phyloP scores from a whole-genome alignment of 371 early-diverging fungal genomes.

The Catenaria anguillulae region DNA sequence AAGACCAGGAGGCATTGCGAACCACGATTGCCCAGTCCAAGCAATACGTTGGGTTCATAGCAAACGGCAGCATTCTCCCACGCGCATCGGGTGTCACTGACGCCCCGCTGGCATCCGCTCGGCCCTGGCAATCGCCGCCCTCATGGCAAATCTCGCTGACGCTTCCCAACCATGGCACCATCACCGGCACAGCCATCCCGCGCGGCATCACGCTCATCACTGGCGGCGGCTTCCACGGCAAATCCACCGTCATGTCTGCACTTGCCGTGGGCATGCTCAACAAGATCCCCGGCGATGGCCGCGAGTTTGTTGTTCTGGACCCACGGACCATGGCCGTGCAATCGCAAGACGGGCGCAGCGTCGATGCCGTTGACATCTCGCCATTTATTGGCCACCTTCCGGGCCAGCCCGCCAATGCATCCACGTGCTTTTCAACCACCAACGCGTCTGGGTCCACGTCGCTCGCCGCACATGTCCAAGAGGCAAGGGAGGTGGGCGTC shows the following conservation, averaged over 20 bases:
- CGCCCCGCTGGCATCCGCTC: conserved; percentile 18
- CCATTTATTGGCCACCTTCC: conserved; percentile 35
- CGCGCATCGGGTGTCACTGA: conserved; percentile 29
- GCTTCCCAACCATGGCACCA: conserved; percentile 21
- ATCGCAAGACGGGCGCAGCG: conserved; percentile 33
- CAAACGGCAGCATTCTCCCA: conserved; percentile 33
- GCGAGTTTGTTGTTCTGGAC: conserved; percentile 28
- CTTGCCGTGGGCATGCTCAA: conserved; percentile 32
- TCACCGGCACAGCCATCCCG: conserved; percentile 31
- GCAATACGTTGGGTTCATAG: conserved; percentile 25
- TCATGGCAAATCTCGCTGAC: conserved; percentile 16
- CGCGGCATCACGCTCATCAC: conserved; percentile 30
- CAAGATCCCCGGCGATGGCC: conserved; percentile 37
- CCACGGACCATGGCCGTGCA: conserved; percentile 19
- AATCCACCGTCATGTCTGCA: conserved; percentile 33
- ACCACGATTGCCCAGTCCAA: conserved; percentile 9
- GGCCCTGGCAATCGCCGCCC: conserved; percentile 19
- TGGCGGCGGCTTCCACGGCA: conserved; percentile 44
- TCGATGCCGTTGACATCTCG: conserved; percentile 26
- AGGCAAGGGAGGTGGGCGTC: conserved; percentile 26
- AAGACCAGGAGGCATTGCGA: conserved; percentile 26
- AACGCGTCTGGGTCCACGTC: conserved; percentile 40
- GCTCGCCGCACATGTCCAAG: conserved; percentile 40
- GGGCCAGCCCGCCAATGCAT: conserved; percentile 19
- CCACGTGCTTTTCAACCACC: conserved; percentile 17